Conservation (phyloP, 176 grass and related monocot genomes). For the Chloris gayana region DNA sequence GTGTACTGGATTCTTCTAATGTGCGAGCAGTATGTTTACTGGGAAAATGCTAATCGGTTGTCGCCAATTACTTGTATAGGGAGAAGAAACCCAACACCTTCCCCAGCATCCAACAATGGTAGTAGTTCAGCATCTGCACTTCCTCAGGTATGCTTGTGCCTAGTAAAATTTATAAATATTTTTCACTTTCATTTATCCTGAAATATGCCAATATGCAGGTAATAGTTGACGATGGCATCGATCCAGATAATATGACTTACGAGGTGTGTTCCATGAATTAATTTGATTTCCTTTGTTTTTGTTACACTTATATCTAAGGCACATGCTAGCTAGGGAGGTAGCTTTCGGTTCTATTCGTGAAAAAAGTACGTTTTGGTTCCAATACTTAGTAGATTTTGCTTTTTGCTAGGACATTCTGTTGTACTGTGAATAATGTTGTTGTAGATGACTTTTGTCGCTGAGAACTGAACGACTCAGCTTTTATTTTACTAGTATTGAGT, state of each 20-base stretch:
- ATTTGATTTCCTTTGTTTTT: slow-evolving; percentile 25
- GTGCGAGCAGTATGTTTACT: slow-evolving; percentile 1
- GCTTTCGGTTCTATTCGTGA: slow-evolving; percentile 27
- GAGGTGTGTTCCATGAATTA: slow-evolving; percentile 55
- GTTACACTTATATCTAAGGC: slow-evolving; percentile 4
- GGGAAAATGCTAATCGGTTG: slow-evolving; percentile 20
- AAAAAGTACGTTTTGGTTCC: too few relatives aligned
- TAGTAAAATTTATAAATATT: slow-evolving; percentile 18
- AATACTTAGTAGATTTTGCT: not conserved
- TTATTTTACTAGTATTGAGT: not conserved
- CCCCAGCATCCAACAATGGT: slow-evolving; percentile 30
- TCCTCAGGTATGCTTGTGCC: slow-evolving; percentile 54
- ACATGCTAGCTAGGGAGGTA: not conserved
- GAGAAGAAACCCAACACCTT: slow-evolving; percentile 43
- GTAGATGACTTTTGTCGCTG: not conserved
- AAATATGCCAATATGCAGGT: slow-evolving; percentile 40
- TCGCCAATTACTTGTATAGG: slow-evolving; percentile 48
- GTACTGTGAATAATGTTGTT: not conserved
- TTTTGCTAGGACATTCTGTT: slow-evolving; percentile 7
- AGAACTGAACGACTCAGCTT: not conserved
- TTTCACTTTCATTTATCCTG: slow-evolving; percentile 32
- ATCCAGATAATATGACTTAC: slow-evolving; percentile 91
- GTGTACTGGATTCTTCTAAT: slow-evolving; percentile 14
- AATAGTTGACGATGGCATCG: slow-evolving; percentile 58
- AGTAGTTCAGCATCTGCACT: slow-evolving; percentile 29